Evolutionary conservation across 2,329 filamentous ascomycete species (phyloP).

Genomic region (Didymella sp.): DNA sequence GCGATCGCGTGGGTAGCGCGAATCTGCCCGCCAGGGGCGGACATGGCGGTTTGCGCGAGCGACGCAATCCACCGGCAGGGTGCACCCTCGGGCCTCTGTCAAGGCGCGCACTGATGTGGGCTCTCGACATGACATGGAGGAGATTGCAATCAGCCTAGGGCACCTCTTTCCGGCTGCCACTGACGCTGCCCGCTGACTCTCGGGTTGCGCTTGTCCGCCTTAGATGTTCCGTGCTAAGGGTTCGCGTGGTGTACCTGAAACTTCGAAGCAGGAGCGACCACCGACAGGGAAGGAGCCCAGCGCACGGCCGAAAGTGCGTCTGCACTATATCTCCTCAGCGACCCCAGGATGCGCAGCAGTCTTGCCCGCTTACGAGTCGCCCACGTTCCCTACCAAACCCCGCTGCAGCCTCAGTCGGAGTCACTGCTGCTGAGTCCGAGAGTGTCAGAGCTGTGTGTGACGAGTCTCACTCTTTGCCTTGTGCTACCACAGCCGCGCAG

Average conservation of each 20-base stretch:
- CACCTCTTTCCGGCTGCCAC: slow-evolving; percentile 16
- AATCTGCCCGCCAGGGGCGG: slow-evolving; percentile 16
- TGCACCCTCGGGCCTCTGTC: slow-evolving; percentile 1
- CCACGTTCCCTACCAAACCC: slow-evolving; percentile 15
- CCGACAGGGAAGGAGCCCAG: slow-evolving; percentile 14
- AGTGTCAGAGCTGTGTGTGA: slow-evolving; percentile 25
- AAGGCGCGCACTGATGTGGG: slow-evolving; percentile 15
- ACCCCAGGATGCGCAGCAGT: slow-evolving; percentile 10
- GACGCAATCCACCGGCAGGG: slow-evolving; percentile 6
- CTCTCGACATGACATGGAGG: slow-evolving; percentile 20
- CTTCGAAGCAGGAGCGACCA: slow-evolving; percentile 23
- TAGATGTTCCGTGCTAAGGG: slow-evolving; percentile 19
- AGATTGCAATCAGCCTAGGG: slow-evolving; percentile 23
- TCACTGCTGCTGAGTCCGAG: slow-evolving; percentile 18
- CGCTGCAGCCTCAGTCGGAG: slow-evolving; percentile 15
- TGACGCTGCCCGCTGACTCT: slow-evolving; percentile 16
- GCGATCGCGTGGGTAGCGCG: slow-evolving; percentile 18
- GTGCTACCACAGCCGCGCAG: slow-evolving; percentile 30
- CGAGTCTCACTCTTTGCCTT: slow-evolving; percentile 34
- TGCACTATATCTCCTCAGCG: slow-evolving; percentile 18
- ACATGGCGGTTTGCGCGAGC: slow-evolving; percentile 6
- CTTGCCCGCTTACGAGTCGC: slow-evolving; percentile 22
- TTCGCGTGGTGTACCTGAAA: slow-evolving; percentile 37
- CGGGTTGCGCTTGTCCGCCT: slow-evolving; percentile 4
- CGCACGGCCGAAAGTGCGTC: slow-evolving; percentile 15